Evolutionary conservation across 148 eudicot genomes (phyloP), one percentile per base, ranked within the genome.

Genomic region (Bassia scoparia): DNA sequence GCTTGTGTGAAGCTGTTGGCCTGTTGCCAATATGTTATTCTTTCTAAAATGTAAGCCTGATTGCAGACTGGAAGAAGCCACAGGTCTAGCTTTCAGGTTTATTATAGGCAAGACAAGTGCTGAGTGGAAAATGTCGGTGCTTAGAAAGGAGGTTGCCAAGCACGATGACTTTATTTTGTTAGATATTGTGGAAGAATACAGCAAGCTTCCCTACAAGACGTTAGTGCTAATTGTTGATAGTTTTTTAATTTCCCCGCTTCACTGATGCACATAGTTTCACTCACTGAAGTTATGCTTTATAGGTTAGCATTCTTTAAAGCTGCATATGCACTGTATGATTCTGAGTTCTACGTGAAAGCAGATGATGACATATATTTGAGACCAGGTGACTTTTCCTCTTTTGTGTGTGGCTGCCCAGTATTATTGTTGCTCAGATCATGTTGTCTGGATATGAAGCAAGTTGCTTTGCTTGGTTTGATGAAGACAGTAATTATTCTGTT

Each of bases 191-290:
- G 99, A 95, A 83, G 85, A 95, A 87, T 95, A 95, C 65, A 88
- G 86, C 84, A 91, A 88, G 93, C 99, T 95, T 64, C 99, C 99
- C 35, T 88, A 88, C 87, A 95, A 95, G 87, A 95, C 97, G 99
- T 95, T 75, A 89, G 96, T 93, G 82, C 79, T 74, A 34, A 54
- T 75, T 49, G 11, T 53, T 33, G 55, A 44, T 61, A 59, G 56
- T 65, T 29, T 43, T 77, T 59, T 79, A 50, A 5, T 52, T 10
- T 21, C 8, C 56, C 33, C 43, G 21, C 58, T 62, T 68, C 27
- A 67, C 18, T 70, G 12, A 61, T 16, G 20, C 58, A 31, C 77
- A 55, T 72, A 48, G 61, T 73, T 66, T 31, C 48, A 54, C 62
- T 83, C 13, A 41, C 70, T 38, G 64, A 38, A 64, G 62, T 62